Base-by-base conservation (phyloP, 2,329 filamentous ascomycete genomes). In the Exophiala calicioides region DNA sequence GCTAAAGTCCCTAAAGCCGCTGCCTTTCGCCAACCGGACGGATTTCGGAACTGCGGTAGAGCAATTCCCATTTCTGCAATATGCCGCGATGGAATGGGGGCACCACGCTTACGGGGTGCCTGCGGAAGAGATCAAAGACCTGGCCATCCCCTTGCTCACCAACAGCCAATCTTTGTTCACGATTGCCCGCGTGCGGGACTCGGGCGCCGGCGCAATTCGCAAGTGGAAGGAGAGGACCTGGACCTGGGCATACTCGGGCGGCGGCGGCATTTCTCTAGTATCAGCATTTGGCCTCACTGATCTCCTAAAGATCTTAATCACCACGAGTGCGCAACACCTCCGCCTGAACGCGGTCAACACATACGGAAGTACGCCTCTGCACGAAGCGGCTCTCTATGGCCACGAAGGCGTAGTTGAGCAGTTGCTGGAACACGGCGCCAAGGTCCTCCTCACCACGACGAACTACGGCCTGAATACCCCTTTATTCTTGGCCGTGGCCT, bases 281-380 rank as follows among this genome's bases (percentile, higher is more conserved):
- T 45, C 53, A 9, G 16, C 29, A 18, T 59, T 58, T 47, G 55
- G 57, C 8, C 50, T 59, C 5, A 36, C 43, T 12, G 50, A 52
- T 7, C 42, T 59, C 8, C 39, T 58, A 8, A 30, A 46, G 30
- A 30, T 55, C 16, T 39, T 59, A 24, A 49, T 56, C 23, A 20
- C 32, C 3, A 15, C 50, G 31, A 42, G 44, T 21, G 29, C 29
- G 24, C 15, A 40, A 29, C 29, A 40, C 21, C 23, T 47, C 4
- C 21, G 37, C 59, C 31, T 55, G 59, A 32, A 60, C 58, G 21
- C 58, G 63, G 9, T 62, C 54, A 68, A 52, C 43, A 49, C 44
- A 50, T 60, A 37, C 35, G 55, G 47, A 33, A 60, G 30, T 33
- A 53, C 54, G 18, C 49, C 57, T 5, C 42, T 60, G 7, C 57